A percentile compares a stretch with the other conserved stretches of the same genome.
Evolutionary conservation across 108 stramenopile genomes (phyloP).

Genomic region (Chaetoceros muelleri): DNA sequence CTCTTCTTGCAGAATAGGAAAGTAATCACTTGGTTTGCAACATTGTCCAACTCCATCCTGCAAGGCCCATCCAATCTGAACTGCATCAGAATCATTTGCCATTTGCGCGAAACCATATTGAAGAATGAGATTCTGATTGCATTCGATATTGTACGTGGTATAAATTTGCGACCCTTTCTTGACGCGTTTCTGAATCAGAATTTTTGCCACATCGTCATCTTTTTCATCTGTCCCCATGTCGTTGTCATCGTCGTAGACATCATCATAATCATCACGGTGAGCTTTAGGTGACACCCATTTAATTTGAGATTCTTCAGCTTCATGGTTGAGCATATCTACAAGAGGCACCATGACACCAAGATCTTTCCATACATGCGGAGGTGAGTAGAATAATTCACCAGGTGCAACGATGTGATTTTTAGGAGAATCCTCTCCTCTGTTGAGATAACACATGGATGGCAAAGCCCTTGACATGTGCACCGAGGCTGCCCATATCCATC

Average conservation of each 20-base stretch:
- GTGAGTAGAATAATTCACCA: conserved; percentile 24
- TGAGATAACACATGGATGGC: conserved; percentile 39
- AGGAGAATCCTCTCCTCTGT: conserved; percentile 29
- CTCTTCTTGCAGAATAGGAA: conserved; percentile 19
- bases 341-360: conserved; percentile 77
- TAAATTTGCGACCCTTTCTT: conserved; percentile 74
- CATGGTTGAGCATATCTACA: conserved; percentile 85
- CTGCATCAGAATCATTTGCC: conserved; percentile 47
- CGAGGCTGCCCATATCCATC: conserved; percentile 87
- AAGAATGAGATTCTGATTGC: conserved; percentile 59
- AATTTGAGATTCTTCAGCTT: conserved; percentile 49
- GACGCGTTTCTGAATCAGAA: conserved; percentile 35
- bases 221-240: conserved; percentile 11
- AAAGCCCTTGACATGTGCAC: conserved; percentile 56
- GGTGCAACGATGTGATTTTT: conserved; percentile 5
- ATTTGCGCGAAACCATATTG: conserved; percentile 76
- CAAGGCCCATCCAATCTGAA: conserved; percentile 69
- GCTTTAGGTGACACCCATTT: conserved; percentile 36
- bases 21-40: conserved; percentile 37
- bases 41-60: conserved; percentile 65
- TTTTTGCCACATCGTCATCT: conserved; percentile 11
- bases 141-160: conserved; percentile 38
- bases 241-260: conserved; percentile 4
- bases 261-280: conserved; percentile 2
- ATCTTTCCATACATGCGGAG: conserved; percentile 59